Percentiles rank a stretch among this genome's conserved stretches.
Evolutionary conservation across 192 early-diverging fungal genomes (phyloP).

Genomic region (Rhizoclosmatium sp.): DNA sequence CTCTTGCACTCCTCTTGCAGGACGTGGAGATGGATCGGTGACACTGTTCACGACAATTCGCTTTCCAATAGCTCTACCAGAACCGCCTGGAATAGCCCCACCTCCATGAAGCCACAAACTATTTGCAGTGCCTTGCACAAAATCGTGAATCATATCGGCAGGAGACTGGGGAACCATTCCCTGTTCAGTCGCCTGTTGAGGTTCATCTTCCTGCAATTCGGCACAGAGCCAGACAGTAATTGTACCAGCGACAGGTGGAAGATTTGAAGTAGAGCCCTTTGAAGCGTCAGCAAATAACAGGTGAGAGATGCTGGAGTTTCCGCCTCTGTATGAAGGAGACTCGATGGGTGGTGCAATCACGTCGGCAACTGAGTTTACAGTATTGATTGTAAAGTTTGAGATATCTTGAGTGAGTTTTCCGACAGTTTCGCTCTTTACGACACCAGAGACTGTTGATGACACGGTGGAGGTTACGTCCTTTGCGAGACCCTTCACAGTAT

Average conservation of each 20-base stretch:
- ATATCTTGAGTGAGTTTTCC: slow-evolving; percentile 49
- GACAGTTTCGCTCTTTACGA: slow-evolving; percentile 51
- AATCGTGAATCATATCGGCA: slow-evolving; percentile 52
- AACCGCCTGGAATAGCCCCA: slow-evolving; percentile 31
- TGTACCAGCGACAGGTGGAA: slow-evolving; percentile 32
- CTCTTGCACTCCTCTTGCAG: slow-evolving; percentile 36
- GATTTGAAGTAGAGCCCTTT: neutral
- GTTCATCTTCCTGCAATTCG: slow-evolving; percentile 33
- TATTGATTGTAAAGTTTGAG: slow-evolving; percentile 40
- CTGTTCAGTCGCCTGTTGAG: slow-evolving; percentile 20
- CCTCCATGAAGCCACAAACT: slow-evolving; percentile 50
- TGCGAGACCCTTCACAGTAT: slow-evolving; percentile 51
- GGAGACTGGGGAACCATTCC: slow-evolving; percentile 28
- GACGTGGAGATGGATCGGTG: slow-evolving; percentile 42
- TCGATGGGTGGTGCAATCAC: slow-evolving; percentile 54
- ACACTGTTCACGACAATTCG: slow-evolving; percentile 53
- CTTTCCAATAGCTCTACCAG: slow-evolving; percentile 38
- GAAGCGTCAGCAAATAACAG: slow-evolving; percentile 26
- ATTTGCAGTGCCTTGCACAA: slow-evolving; percentile 50
- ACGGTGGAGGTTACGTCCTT: slow-evolving; percentile 36
- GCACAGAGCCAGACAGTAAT: slow-evolving; percentile 54
- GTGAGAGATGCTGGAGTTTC: slow-evolving; percentile 26
- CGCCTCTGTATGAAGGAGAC: slow-evolving; percentile 6
- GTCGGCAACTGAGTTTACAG: slow-evolving; percentile 47
- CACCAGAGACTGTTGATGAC: slow-evolving; percentile 25